phyloP scores from a whole-genome alignment of 2,329 filamentous ascomycete species.

The Xylaria hypoxylon region DNA sequence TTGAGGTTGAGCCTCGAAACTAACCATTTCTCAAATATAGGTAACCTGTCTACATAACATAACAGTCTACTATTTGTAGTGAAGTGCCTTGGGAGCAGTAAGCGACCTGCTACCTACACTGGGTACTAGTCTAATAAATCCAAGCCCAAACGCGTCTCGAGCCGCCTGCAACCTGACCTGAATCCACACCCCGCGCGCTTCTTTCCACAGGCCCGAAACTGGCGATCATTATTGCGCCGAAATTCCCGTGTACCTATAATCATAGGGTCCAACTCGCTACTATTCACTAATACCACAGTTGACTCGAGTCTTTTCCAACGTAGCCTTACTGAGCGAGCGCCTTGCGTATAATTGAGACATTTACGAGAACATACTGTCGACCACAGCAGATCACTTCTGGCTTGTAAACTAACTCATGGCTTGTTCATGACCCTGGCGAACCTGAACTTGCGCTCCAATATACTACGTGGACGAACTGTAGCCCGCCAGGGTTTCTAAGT shows the following conservation, averaged over 20 bases:
- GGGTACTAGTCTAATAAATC: conserved; percentile 17
- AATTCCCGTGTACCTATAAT: conserved; percentile 47
- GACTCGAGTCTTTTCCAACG: background rate
- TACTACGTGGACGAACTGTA: conserved; percentile 21
- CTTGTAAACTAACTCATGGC: conserved; percentile 28
- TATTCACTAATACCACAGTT: conserved; percentile 26
- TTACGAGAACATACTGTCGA: conserved; percentile 1
- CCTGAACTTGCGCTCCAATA: conserved; percentile 26
- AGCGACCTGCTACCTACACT: conserved; percentile 20
- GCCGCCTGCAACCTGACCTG: conserved; percentile 35
- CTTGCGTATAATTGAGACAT: background rate
- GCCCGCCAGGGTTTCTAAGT: background rate
- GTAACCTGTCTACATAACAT: background rate
- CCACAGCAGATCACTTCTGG: background rate
- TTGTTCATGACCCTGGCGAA: conserved; percentile 22
- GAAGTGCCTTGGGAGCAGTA: conserved; percentile 16
- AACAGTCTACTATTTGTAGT: background rate
- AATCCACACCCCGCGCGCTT: conserved; percentile 39
- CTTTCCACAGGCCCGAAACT: conserved; percentile 51
- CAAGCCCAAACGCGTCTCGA: conserved; percentile 25
- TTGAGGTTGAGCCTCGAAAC: background rate
- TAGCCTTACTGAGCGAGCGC: background rate
- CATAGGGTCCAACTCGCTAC: conserved; percentile 13
- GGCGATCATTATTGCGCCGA: conserved; percentile 56
- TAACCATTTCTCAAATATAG: background rate